These are phyloP conservation scores for Diaporthe caulivora DNA, from an alignment of 2,329 filamentous ascomycete species.

Conservation along the genomic window DNA sequence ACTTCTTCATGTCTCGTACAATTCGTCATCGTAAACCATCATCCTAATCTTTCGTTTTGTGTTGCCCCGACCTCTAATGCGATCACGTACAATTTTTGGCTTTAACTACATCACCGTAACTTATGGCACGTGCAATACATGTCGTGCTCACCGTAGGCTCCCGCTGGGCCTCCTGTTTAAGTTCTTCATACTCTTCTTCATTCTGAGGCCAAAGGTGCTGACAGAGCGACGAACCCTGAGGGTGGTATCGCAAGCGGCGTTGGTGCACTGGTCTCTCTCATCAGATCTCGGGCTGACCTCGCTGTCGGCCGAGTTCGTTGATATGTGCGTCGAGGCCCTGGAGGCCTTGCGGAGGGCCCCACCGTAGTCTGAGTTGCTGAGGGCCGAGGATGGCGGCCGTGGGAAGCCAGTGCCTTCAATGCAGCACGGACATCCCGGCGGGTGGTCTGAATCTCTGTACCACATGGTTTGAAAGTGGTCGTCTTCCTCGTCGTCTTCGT, in stretches of 20 bases:
- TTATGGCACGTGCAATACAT: background rate
- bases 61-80: background rate
- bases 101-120: background rate
- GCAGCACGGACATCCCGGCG: constrained; percentile 21
- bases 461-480: constrained; percentile 4
- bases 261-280: background rate
- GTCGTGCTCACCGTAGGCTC: background rate
- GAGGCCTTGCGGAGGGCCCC: background rate
- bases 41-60: background rate
- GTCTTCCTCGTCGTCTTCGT: background rate
- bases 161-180: constrained; percentile 13
- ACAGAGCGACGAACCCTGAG: constrained; percentile 1
- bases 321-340: background rate
- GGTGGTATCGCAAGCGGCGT: background rate
- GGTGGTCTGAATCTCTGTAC: background rate
- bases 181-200: constrained; percentile 30
- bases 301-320: background rate
- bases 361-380: background rate
- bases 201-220: constrained; percentile 7
- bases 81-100: background rate
- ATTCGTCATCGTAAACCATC: background rate
- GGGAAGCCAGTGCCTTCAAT: constrained; percentile 15
- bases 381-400: background rate
- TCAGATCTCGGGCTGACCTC: background rate
- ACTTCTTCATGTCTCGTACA: constrained; percentile 3